Base-by-base conservation (phyloP, 2,329 filamentous ascomycete genomes). In the Mollisiaceae sp. region DNA sequence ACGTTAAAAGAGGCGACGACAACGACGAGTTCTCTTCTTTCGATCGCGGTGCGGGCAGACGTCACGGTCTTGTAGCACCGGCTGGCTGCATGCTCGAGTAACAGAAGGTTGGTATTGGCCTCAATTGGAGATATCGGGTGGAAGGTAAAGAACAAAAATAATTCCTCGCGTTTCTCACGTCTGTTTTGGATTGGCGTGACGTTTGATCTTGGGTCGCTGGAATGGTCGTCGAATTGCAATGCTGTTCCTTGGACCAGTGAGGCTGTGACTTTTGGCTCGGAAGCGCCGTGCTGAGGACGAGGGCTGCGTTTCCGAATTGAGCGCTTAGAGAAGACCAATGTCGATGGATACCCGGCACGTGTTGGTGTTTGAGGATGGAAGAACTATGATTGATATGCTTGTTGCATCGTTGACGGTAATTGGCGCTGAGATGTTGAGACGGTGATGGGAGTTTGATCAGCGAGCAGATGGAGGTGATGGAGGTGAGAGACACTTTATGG, bases 121-220 rank as follows among this genome's bases (percentile, higher is more conserved):
- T 11, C 38, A 56, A 58, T 35, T 11, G 58, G n/a, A 4, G 52
- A 47, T 45, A 59, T 52, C 24, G 15, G 56, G 60, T 24, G 32
- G 45, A 60, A 20, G 56, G 18, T 60, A 15, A 20, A 22, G 18
- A 24, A 61, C 59, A 56, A 20, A 52, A 38, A 60, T 38, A 20
- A n/a, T 65, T 20, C 56, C 55, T 45, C 59, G 58, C 24, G 18
- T 60, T 54, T 50, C 55, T 63, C 55, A 59, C 41, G 38, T 61
- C n/a, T 22, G 69, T 70, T 69, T 68, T 45, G 56, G 59, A 64
- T 68, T 67, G 63, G 61, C 69, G 66, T 65, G 66, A 64, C 58
- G 67, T 69, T 68, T 68, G 66, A 69, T 60, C 60, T 57, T 43
- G 56, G 54, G 14, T 45, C 39, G 60, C 45, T 54, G 56, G 65